Base-by-base conservation (phyloP, 1,139 yeast genomes). In the Taiozyma onychis region DNA sequence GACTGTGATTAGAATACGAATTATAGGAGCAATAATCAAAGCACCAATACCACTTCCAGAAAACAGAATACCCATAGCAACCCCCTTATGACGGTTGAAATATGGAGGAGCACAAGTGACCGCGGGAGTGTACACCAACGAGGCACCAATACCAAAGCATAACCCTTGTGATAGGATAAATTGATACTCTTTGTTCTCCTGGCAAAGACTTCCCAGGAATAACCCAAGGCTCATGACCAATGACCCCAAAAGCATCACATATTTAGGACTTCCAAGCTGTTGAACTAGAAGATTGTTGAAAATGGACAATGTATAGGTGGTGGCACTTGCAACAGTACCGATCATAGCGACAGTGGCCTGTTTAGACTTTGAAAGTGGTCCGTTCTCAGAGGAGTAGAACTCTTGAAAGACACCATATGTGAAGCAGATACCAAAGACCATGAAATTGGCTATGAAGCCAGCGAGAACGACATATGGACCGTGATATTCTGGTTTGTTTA, bases 21-120 rank as follows among this genome's bases (percentile, higher is more conserved):
- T 61, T 6, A 72, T 50, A 7, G 72, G 68, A 1, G 76, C 76
- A 58, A 72, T 56, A 0, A 65, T 66, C 43, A 74, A 60, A 3
- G 74, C 77, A 5, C 78, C 78, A 44, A 73, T 57, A 6, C 77
- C 77, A 0, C 76, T 67, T 2, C 78, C 78, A 11, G 74, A 61
- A 51, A 73, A 72, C 6, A 73, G 57, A 16, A 71, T 49, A 1
- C 77, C 77, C 69, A 72, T 65, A 1, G 77, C 77, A 48, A 70
- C 63, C 8, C 73, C 76, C 49, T 77, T 57, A 49, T 69, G 68
- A 41, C 63, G 58, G 35, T 62, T 61, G 55, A 69, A 74, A 52
- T 64, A 73, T 6, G 69, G 68, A 3, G 77, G 77, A 2, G 73
- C 72, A 55, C 71, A 68, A 0, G 70, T 68, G 14, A 72, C 74